Evolutionary conservation across 305 asterid genomes (phyloP), one percentile per base, ranked within the genome.

Genomic region (Ilex paraguariensis): DNA sequence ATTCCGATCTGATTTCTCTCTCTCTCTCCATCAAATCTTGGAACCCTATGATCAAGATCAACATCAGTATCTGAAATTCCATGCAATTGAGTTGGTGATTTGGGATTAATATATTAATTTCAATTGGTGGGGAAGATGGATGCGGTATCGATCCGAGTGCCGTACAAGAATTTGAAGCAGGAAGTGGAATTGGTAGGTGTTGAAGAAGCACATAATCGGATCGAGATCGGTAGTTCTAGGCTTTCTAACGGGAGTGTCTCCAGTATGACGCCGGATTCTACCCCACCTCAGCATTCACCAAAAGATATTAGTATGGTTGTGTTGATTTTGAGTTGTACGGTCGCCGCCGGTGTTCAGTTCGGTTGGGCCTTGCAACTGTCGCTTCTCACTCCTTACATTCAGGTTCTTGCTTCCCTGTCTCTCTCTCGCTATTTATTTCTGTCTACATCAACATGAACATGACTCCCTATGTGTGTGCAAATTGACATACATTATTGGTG

Each of bases 361-460:
- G 99, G 99, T 10, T 94, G 99, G 98, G 99, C 99, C 56, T 82
- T 94, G 78, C 99, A 94, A 80, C 84, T 91, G 30, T 91, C 98
- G 31, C 95, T 94, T 56, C 98, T 94, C 52, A 94, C 99, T 69
- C 99, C 99, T 69, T 94, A 94, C 63, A 75, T 94, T 76, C 99
- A 94, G 97, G 99, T 90, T 6, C 31, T 58, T 13, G 44, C 63
- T 64, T 64, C n/a, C n/a, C n/a, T n/a, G n/a, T n/a, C 9, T 8
- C 6, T 36, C 6, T 36, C 42, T 36, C 9, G 9, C 42, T 36
- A 36, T 36, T 5, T 36, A 36, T 36, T 21, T 21, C 28, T 21
- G 2, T 21, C 28, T 21, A 21, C 28, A 21, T 21, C 28, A 21
- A 21, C 28, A 21, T 21, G 28, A 21, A 21, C 28, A 21, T 1